These are phyloP conservation scores for Cryptococcus sp. DNA, from an alignment of 1,284 basidiomycete genomes.

Conservation along the genomic window DNA sequence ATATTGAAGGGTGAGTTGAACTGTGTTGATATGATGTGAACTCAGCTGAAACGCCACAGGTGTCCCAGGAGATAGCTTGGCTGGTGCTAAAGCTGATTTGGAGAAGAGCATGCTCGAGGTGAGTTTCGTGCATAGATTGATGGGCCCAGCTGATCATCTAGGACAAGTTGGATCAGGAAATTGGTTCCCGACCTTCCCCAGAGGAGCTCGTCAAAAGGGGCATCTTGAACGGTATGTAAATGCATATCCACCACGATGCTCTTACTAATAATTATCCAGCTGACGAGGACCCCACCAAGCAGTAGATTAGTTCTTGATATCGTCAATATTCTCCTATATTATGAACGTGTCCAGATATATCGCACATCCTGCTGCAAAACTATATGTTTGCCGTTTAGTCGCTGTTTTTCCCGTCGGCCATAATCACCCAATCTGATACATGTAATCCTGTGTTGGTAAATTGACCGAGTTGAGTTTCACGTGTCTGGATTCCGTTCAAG, in stretches of 20 bases:
- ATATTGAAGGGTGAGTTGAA: constrained; percentile 63
- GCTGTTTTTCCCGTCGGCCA: no score
- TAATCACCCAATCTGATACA: no score
- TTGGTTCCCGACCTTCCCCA: constrained; percentile 61
- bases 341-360: no score
- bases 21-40: not conserved
- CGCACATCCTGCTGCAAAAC: no score
- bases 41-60: constrained; percentile 14
- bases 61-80: constrained; percentile 58
- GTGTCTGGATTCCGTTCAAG: no score
- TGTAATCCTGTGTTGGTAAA: no score
- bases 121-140: constrained; percentile 11
- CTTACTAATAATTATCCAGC: constrained; percentile 6
- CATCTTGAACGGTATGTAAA: constrained; percentile 57
- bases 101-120: constrained; percentile 66
- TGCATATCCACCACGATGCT: not conserved
- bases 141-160: constrained; percentile 26
- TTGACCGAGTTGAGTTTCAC: no score
- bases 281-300: constrained; percentile 19
- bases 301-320: not conserved
- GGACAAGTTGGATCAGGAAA: constrained; percentile 65
- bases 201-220: constrained; percentile 68
- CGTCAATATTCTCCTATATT: no score
- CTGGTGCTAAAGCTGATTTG: constrained; percentile 64
- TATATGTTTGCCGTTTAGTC: no score